Base-by-base conservation (phyloP, 345 rosid species). In the Crucihimalaya himalaica region DNA sequence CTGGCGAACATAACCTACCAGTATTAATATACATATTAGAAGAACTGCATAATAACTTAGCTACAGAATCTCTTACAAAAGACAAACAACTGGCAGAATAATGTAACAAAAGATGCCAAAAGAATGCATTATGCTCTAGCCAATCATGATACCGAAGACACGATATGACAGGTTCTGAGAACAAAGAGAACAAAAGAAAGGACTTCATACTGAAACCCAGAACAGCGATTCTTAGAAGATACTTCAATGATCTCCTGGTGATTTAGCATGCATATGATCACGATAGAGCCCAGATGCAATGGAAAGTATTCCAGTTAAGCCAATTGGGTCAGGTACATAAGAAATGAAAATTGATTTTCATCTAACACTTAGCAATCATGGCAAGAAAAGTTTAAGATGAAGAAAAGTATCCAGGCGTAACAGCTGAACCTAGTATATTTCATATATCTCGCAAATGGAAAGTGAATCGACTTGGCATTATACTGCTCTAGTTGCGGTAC, bases 1-100 rank as follows among this genome's bases (percentile, higher is more conserved):
- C 81, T 83, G 88, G 68, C 89, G 89, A 21, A 94, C 82, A 73
- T 89, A 94, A 78, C 96, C 98, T 94, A 84, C 68, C 19, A 58
- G 18, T 28, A 48, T 48, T 19, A 64, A 8, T 19, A 77, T 43
- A 67, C 20, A 63, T 21, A 80, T 34, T 61, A 56, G 71, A 66
- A 27, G 15, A 28, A 47, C 16, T 57, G 52, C 64, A 52, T 45
- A 29, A 71, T 28, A 61, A 16, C 39, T 6, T 15, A 53, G 70
- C n/a, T 9, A 59, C 13, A 60, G 8, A 60, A 9, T 63, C 61
- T 19, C 32, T 29, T 51, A 51, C 25, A 40, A 29, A 39, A 39
- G 32, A 52, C 40, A 35, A 27, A 29, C 25, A 64, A 31, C n/a
- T 54, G 48, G 66, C 31, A 64, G 40, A 63, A 32, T 13, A 64